These are phyloP conservation scores for Petunia hybrid DNA, from an alignment of 305 asterid species.

Conservation along the genomic window DNA sequence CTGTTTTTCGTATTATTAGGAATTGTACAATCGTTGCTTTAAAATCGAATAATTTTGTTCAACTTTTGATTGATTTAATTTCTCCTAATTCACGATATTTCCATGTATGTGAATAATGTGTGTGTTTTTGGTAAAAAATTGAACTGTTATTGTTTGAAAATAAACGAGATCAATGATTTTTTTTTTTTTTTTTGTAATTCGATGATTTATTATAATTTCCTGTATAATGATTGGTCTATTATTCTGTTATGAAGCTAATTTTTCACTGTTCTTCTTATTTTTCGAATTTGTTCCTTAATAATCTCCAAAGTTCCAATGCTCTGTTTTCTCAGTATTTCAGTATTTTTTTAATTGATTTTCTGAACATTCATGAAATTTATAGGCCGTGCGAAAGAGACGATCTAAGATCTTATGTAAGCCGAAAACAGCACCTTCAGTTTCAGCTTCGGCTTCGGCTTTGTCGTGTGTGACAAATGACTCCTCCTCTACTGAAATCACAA, in stretches of 20 bases:
- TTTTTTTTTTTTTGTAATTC: background rate
- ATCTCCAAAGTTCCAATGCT: background rate
- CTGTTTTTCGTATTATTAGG: too few species aligned
- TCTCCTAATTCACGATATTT: too few species aligned
- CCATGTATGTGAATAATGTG: too few species aligned
- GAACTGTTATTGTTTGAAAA: background rate
- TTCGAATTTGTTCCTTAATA: background rate
- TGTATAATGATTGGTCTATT: background rate
- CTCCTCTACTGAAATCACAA: conserved; percentile 40
- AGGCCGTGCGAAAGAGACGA: conserved; percentile 81
- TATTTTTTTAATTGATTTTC: background rate
- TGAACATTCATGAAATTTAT: conserved; percentile 15
- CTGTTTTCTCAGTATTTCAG: background rate
- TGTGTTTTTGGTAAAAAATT: background rate
- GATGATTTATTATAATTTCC: background rate
- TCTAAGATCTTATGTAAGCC: conserved; percentile 61
- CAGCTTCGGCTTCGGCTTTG: conserved; percentile 50
- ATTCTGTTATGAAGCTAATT: background rate
- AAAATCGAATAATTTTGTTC: too few species aligned
- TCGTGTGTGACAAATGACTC: conserved; percentile 61
- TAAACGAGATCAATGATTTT: background rate
- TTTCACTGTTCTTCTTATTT: background rate
- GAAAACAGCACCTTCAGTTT: conserved; percentile 44
- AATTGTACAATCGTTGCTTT: too few species aligned
- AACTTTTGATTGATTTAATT: too few species aligned